Conservation (phyloP, 805 yeast genomes). For the Wickerhamiella musiphila region DNA sequence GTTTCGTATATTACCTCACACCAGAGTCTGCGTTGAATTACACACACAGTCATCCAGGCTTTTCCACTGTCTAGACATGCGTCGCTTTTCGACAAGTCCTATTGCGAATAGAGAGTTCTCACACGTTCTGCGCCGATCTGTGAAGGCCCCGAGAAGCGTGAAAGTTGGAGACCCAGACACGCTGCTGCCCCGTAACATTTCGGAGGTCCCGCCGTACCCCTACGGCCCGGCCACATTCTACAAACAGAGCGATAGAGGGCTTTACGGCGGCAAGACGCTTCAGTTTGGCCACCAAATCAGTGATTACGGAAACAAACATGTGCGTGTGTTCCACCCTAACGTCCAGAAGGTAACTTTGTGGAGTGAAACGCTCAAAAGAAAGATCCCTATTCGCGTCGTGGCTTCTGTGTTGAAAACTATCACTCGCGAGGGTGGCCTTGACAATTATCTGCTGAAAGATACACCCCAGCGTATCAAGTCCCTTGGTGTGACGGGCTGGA, state of each 20-base stretch:
- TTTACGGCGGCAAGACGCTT: conserved; percentile 77
- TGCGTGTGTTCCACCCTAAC: conserved; percentile 69
- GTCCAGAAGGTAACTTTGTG: conserved; percentile 58
- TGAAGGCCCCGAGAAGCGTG: conserved; percentile 17
- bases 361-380: conserved; percentile 58
- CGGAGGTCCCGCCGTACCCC: conserved; percentile 45
- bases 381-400: conserved; percentile 44
- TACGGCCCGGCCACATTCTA: conserved; percentile 64
- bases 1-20: too few species aligned
- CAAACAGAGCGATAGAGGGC: conserved; percentile 74
- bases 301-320: conserved; percentile 55
- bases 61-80: too few species aligned
- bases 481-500: conserved; percentile 87
- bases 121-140: conserved; percentile 17
- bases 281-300: conserved; percentile 63
- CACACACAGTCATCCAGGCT: too few species aligned
- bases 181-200: conserved; percentile 26
- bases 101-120: conserved; percentile 16
- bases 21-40: too few species aligned
- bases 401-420: conserved; percentile 74
- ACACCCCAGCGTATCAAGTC: conserved; percentile 82
- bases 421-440: conserved; percentile 89
- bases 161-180: conserved; percentile 33
- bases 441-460: conserved; percentile 71
- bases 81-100: conserved; percentile 1